Conservation (phyloP, 352 stramenopile species). For the Saprolegnia parasitica region DNA sequence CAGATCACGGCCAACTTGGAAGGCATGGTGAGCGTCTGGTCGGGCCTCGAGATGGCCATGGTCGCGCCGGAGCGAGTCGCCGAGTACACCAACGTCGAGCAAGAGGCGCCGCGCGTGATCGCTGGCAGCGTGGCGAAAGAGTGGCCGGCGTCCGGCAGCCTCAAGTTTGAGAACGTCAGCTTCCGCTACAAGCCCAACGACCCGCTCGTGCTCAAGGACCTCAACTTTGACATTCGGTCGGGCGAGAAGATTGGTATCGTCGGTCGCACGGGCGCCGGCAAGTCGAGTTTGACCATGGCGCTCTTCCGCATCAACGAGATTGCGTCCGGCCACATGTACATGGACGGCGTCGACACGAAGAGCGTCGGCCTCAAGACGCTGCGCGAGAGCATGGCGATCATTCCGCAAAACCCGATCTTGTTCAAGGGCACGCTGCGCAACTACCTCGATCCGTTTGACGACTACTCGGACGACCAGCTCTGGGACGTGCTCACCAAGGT, state of each 20-base stretch:
- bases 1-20: constrained; percentile 84
- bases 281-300: constrained; percentile 69
- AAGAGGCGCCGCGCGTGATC: constrained; percentile 37
- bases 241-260: constrained; percentile 73
- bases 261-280: constrained; percentile 70
- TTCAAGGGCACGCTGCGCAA: constrained; percentile 75
- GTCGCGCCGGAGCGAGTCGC: constrained; percentile 44
- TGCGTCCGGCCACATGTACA: constrained; percentile 55
- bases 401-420: constrained; percentile 49
- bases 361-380: constrained; percentile 60
- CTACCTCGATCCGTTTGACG: constrained; percentile 75
- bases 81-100: constrained; percentile 38
- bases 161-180: too few relatives aligned
- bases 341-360: constrained; percentile 70
- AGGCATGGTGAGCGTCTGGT: constrained; percentile 59
- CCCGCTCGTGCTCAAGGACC: constrained; percentile 38
- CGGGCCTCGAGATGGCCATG: constrained; percentile 55
- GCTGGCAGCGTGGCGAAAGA: constrained; percentile 37
- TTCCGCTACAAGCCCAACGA: constrained; percentile 85
- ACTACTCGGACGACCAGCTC: constrained; percentile 50
- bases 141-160: constrained; percentile 81
- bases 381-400: constrained; percentile 42
- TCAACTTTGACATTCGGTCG: constrained; percentile 44
- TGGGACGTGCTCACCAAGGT: constrained; percentile 43
- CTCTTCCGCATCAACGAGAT: constrained; percentile 81